Percentiles rank a stretch among this genome's conserved stretches.
Evolutionary conservation across 805 yeast genomes (phyloP).

Genomic region (Helenozyma baotianmanensis): DNA sequence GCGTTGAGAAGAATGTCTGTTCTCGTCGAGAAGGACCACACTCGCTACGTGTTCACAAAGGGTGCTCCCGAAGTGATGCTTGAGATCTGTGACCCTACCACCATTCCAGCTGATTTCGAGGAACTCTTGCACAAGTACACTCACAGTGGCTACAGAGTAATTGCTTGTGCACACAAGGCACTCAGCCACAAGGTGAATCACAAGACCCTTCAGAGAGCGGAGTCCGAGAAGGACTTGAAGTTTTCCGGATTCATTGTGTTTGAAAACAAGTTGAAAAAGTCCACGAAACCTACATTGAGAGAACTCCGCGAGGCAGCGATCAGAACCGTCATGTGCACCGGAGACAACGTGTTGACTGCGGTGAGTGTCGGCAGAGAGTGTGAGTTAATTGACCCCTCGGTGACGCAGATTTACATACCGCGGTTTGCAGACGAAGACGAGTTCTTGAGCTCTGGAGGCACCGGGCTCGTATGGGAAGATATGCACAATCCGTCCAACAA

Average conservation of each 20-base stretch:
- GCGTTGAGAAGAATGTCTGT: slow-evolving; percentile 89
- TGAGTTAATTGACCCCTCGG: slow-evolving; percentile 49
- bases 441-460: slow-evolving; percentile 16
- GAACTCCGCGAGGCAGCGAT: slow-evolving; percentile 64
- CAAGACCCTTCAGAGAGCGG: slow-evolving; percentile 46
- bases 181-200: slow-evolving; percentile 14
- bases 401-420: slow-evolving; percentile 49
- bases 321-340: slow-evolving; percentile 94
- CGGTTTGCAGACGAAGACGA: slow-evolving; percentile 38
- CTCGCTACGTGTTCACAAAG: slow-evolving; percentile 53
- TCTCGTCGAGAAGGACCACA: slow-evolving; percentile 36
- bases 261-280: slow-evolving; percentile 80
- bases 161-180: slow-evolving; percentile 81
- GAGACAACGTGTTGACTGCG: slow-evolving; percentile 93
- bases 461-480: slow-evolving; percentile 61
- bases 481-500: slow-evolving; percentile 52
- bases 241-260: slow-evolving; percentile 88
- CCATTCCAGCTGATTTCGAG: slow-evolving; percentile 72
- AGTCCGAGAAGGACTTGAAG: slow-evolving; percentile 61
- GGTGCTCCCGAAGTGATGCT: slow-evolving; percentile 97
- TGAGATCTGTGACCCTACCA: slow-evolving; percentile 64
- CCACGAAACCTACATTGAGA: slow-evolving; percentile 58
- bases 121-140: slow-evolving; percentile 79
- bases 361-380: slow-evolving; percentile 89
- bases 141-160: slow-evolving; percentile 90